Evolutionary conservation across 1,284 basidiomycete species (phyloP).

Genomic region (Ustilago trichophora): DNA sequence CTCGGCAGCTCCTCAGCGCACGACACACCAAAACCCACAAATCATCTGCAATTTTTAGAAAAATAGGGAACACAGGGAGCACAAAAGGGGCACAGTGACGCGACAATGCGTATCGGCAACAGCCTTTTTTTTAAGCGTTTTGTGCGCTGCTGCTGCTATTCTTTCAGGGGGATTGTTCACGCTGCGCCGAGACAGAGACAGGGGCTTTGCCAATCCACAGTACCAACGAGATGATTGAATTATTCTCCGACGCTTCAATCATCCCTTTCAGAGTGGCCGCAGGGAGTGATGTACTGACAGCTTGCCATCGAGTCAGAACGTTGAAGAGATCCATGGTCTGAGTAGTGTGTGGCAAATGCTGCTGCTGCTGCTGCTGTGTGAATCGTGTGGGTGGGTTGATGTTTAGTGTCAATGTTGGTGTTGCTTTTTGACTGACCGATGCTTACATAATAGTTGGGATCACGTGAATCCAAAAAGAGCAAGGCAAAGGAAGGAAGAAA

Average conservation of each 20-base stretch:
- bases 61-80: neutral
- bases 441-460: neutral
- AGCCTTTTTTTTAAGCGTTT: too few species aligned
- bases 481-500: neutral
- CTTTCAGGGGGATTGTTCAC: too few species aligned
- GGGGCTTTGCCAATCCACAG: too few species aligned
- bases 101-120: neutral
- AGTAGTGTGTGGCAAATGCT: too few species aligned
- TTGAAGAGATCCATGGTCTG: too few species aligned
- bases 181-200: neutral
- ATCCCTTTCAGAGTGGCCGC: too few species aligned
- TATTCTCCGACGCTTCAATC: too few species aligned
- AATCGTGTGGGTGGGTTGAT: too few species aligned
- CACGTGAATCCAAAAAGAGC: conserved; percentile 1
- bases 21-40: neutral
- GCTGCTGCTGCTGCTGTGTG: too few species aligned
- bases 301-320: too few species aligned
- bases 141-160: neutral
- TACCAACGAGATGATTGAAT: too few species aligned
- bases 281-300: too few species aligned
- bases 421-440: neutral
- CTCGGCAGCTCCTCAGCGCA: neutral
- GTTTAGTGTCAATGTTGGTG: neutral
- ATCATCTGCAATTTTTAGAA: neutral
- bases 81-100: conserved; percentile 1